These are phyloP conservation scores for Pseudoperonospora humuli DNA, from an alignment of 352 stramenopile genomes.

Conservation along the genomic window DNA sequence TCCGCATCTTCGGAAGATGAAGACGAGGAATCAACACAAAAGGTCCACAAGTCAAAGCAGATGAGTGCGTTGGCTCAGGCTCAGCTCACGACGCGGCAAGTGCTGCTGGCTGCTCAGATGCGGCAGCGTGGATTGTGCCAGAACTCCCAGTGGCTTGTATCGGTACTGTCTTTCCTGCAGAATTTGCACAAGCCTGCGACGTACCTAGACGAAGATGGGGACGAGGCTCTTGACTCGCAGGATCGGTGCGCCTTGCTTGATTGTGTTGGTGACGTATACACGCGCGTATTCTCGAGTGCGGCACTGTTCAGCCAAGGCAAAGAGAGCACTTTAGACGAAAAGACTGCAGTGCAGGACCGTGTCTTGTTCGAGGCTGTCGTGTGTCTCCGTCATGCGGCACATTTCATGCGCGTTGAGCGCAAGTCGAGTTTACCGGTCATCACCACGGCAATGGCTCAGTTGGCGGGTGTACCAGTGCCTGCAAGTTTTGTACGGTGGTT, in stretches of 20 bases:
- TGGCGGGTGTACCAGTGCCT: conserved; percentile 38
- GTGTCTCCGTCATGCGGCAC: conserved; percentile 42
- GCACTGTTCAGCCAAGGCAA: conserved; percentile 20
- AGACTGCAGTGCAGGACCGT: conserved; percentile 13
- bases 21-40: conserved; percentile 14
- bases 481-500: conserved; percentile 42
- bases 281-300: conserved; percentile 32
- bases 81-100: conserved; percentile 28
- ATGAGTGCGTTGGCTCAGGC: conserved; percentile 28
- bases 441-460: conserved; percentile 35
- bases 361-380: conserved; percentile 22
- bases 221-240: conserved; percentile 15
- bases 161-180: conserved; percentile 34
- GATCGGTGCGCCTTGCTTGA: conserved; percentile 37
- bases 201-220: conserved; percentile 41
- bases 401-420: conserved; percentile 50
- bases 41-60: conserved; percentile 4
- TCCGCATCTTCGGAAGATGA: conserved; percentile 29
- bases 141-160: conserved; percentile 37
- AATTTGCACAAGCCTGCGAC: conserved; percentile 30
- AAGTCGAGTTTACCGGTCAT: conserved; percentile 37
- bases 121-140: conserved; percentile 18
- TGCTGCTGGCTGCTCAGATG: conserved; percentile 36
- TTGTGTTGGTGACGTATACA: conserved; percentile 43
- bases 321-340: conserved; percentile 12